phyloP scores from a whole-genome alignment of 106 monocot genomes.

The Allium sativum region DNA sequence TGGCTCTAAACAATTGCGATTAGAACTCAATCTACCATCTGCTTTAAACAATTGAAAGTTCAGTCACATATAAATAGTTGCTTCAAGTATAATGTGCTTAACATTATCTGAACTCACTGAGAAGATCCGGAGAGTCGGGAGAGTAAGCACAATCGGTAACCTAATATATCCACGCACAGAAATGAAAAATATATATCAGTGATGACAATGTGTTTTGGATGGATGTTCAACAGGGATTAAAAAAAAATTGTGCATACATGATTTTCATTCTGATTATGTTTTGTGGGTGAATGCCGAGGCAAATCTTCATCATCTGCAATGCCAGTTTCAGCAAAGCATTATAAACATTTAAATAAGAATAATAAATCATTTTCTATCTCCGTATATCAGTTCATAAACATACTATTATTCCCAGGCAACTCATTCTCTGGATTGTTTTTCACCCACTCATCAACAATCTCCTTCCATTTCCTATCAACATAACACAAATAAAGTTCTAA shows the following conservation, averaged over 20 bases:
- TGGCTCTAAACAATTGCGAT: constrained; percentile 11
- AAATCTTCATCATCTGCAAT: constrained; percentile 52
- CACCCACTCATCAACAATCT: constrained; percentile 54
- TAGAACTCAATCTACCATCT: constrained; percentile 25
- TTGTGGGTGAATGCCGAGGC: constrained; percentile 20
- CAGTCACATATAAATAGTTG: no score
- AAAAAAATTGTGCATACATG: constrained; percentile 18
- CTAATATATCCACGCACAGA: constrained; percentile 7
- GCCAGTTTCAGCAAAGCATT: constrained; percentile 3
- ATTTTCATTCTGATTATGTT: constrained; percentile 24
- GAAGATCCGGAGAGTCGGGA: constrained; percentile 36
- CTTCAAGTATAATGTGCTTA: no score
- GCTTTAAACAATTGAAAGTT: neutral
- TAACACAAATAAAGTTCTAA: no score
- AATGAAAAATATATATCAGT: neutral
- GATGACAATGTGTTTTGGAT: no score
- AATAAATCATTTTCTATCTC: neutral
- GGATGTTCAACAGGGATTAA: neutral
- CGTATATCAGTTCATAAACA: constrained; percentile 11
- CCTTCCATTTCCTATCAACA: constrained; percentile 43
- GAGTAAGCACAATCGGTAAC: constrained; percentile 36
- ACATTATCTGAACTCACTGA: constrained; percentile 6
- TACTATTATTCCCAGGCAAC: constrained; percentile 33
- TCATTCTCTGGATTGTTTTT: constrained; percentile 27
- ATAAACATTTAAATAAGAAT: neutral